Evolutionary conservation across 805 yeast species (phyloP).

Genomic region (Yamadazyma laniorum): DNA sequence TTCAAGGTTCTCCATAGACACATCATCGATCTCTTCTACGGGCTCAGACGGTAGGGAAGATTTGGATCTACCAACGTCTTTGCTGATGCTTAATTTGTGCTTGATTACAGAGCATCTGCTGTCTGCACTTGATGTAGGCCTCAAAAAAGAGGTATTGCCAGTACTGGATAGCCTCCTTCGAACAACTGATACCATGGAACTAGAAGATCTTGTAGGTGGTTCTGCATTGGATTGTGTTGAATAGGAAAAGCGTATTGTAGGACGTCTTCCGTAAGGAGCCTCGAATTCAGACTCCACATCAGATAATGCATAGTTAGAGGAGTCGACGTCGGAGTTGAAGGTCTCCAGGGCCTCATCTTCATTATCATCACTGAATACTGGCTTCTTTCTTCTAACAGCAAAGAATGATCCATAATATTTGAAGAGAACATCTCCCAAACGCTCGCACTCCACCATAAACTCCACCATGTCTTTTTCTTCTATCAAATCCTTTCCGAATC

Average conservation of each 20-base stretch:
- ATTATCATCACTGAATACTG: background rate
- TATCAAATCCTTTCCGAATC: conserved; percentile 65
- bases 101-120: conserved; percentile 5
- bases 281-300: background rate
- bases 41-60: background rate
- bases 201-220: background rate
- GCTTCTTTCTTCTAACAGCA: conserved; percentile 8
- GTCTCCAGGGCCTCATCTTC: background rate
- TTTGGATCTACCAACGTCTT: background rate
- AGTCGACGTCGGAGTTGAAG: background rate
- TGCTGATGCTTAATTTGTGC: conserved; percentile 3
- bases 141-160: background rate
- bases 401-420: conserved; percentile 18
- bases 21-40: background rate
- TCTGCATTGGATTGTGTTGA: background rate
- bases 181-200: conserved; percentile 1
- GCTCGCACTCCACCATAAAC: conserved; percentile 46
- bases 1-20: background rate
- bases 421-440: conserved; percentile 16
- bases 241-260: background rate
- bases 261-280: background rate
- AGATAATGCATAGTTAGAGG: background rate
- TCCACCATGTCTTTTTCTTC: conserved; percentile 56
- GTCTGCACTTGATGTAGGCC: conserved; percentile 2
- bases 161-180: background rate